These are phyloP conservation scores for Friedmanniomyces endolithicus DNA, from an alignment of 495 filamentous ascomycete genomes.

Conservation along the genomic window DNA sequence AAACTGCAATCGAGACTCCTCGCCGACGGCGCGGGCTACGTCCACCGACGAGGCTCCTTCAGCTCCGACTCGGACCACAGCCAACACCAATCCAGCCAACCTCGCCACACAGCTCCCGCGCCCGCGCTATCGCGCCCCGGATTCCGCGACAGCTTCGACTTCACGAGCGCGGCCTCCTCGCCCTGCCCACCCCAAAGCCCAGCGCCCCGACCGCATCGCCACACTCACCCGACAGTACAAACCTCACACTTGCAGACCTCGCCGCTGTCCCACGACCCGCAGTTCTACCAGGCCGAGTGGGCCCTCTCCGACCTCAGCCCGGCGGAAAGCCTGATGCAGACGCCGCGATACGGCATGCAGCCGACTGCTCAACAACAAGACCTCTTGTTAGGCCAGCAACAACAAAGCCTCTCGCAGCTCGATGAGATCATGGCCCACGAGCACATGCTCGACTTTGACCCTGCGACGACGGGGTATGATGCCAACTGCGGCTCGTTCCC, in stretches of 20 bases:
- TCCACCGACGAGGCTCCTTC: slow-evolving; percentile 43
- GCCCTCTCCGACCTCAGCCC: slow-evolving; percentile 1
- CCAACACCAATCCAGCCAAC: slow-evolving; percentile 23
- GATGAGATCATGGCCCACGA: background rate
- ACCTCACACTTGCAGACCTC: background rate
- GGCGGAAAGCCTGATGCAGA: slow-evolving; percentile 2
- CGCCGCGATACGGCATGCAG: slow-evolving; percentile 6
- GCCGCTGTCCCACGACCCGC: slow-evolving; percentile 7
- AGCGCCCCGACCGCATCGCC: background rate
- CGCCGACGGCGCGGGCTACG: slow-evolving; percentile 31
- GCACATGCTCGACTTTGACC: background rate
- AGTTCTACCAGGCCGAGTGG: slow-evolving; percentile 16
- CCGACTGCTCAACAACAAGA: background rate
- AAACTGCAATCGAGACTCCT: slow-evolving; percentile 44
- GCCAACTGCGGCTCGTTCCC: background rate
- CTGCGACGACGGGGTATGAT: background rate
- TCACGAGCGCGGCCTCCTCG: slow-evolving; percentile 4
- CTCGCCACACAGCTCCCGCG: background rate
- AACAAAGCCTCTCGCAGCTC: background rate
- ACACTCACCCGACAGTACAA: slow-evolving; percentile 3
- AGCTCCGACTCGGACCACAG: slow-evolving; percentile 43
- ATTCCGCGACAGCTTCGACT: slow-evolving; percentile 11
- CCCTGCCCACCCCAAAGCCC: slow-evolving; percentile 13
- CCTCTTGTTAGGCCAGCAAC: background rate
- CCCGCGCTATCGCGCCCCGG: background rate